Evolutionary conservation across 495 filamentous ascomycete genomes (phyloP).

Genomic region (Daldinia bambusicola): DNA sequence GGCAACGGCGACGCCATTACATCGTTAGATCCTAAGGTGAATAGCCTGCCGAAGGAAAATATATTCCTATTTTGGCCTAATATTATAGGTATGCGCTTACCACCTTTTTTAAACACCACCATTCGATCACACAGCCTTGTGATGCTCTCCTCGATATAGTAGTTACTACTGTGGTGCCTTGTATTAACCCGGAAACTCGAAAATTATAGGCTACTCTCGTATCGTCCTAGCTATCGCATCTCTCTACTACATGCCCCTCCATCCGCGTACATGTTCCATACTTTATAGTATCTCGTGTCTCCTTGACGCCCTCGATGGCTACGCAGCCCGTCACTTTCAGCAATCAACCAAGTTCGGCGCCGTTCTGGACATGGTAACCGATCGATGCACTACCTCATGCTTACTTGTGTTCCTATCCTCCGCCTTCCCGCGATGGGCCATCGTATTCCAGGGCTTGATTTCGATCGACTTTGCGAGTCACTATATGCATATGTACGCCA

Average conservation of each 20-base stretch:
- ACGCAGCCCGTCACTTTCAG: conserved; percentile 85
- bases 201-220: conserved; percentile 78
- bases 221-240: conserved; percentile 90
- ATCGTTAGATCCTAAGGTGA: conserved; percentile 27
- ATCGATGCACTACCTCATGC: conserved; percentile 91
- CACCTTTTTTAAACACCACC: conserved; percentile 6
- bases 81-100: conserved; percentile 76
- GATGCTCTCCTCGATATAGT: neutral
- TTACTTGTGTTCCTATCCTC: conserved; percentile 91
- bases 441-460: conserved; percentile 93
- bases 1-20: conserved; percentile 45
- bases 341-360: conserved; percentile 95
- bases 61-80: conserved; percentile 97
- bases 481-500: conserved; percentile 99
- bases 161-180: neutral
- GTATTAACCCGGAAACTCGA: conserved; percentile 18
- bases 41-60: conserved; percentile 70
- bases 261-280: conserved; percentile 90
- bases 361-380: conserved; percentile 94
- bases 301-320: conserved; percentile 92
- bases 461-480: conserved; percentile 92
- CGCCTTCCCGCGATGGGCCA: conserved; percentile 90
- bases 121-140: neutral
- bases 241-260: conserved; percentile 98
- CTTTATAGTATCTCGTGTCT: conserved; percentile 94